Conservation (phyloP, 306 rosid species). For the Pachyrhizus erosus region DNA sequence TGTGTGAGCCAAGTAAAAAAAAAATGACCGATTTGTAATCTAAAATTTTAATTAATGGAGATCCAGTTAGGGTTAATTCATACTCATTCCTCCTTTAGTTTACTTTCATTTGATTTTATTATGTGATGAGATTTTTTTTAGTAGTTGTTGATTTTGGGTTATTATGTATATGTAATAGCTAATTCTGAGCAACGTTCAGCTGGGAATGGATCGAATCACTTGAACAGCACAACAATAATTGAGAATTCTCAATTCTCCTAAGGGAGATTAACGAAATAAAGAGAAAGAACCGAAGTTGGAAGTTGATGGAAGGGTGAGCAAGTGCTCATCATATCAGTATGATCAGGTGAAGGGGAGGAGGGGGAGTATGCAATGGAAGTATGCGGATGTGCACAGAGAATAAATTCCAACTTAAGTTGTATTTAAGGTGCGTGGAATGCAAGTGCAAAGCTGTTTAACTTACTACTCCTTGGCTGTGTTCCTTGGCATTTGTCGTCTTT, state of each 20-base stretch:
- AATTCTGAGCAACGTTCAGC: constrained; percentile 11
- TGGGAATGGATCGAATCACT: background rate
- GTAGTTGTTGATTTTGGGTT: constrained; percentile 15
- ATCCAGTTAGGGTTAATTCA: constrained; percentile 44
- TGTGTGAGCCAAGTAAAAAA: background rate
- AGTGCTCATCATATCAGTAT: background rate
- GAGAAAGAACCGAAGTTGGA: background rate
- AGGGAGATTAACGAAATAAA: background rate
- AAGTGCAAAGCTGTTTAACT: constrained; percentile 46
- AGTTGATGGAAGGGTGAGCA: background rate
- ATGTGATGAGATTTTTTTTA: background rate
- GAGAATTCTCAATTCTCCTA: constrained; percentile 2
- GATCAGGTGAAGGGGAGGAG: background rate
- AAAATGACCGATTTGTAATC: constrained; percentile 12
- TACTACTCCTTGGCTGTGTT: constrained; percentile 20
- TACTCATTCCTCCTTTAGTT: background rate
- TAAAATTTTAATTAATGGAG: constrained; percentile 36
- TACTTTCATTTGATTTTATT: background rate
- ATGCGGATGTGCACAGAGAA: constrained; percentile 38
- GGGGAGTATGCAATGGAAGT: constrained; percentile 21
- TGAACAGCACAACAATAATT: background rate
- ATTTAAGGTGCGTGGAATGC: constrained; percentile 52
- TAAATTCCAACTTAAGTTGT: background rate
- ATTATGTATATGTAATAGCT: background rate
- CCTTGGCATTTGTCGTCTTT: constrained; percentile 58